phyloP scores from a whole-genome alignment of 2,329 filamentous ascomycete genomes.

The Gnomoniopsis sp. region DNA sequence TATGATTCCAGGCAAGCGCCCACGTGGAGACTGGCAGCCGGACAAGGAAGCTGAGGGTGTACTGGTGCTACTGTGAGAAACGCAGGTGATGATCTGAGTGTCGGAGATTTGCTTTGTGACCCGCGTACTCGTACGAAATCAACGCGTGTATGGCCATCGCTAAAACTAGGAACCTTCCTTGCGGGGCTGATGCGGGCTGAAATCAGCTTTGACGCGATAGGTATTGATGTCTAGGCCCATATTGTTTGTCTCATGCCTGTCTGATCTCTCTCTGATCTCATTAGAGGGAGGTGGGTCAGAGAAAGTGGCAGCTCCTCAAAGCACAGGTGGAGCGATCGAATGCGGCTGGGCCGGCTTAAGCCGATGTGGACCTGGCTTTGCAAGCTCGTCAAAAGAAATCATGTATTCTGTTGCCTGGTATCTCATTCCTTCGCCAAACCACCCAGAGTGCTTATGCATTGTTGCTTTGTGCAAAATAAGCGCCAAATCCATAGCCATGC shows the following conservation, averaged over 20 bases:
- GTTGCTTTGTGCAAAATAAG: background rate
- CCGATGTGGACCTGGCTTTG: background rate
- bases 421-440: background rate
- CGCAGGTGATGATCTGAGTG: background rate
- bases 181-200: background rate
- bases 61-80: background rate
- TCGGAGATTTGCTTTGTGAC: background rate
- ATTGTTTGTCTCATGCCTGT: background rate
- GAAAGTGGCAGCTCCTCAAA: background rate
- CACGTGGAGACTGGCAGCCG: background rate
- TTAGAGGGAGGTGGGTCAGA: background rate
- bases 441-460: background rate
- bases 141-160: background rate
- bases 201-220: background rate
- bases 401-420: background rate
- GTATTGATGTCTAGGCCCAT: background rate
- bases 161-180: slow-evolving; percentile 5
- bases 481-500: background rate
- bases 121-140: background rate
- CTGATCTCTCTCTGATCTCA: background rate
- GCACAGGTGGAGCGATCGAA: background rate
- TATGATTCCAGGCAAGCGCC: background rate
- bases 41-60: background rate
- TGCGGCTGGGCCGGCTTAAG: background rate
- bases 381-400: background rate